Evolutionary conservation across 345 rosid genomes (phyloP), one percentile per base, ranked within the genome.

Genomic region (Arabidopsis arenosa): DNA sequence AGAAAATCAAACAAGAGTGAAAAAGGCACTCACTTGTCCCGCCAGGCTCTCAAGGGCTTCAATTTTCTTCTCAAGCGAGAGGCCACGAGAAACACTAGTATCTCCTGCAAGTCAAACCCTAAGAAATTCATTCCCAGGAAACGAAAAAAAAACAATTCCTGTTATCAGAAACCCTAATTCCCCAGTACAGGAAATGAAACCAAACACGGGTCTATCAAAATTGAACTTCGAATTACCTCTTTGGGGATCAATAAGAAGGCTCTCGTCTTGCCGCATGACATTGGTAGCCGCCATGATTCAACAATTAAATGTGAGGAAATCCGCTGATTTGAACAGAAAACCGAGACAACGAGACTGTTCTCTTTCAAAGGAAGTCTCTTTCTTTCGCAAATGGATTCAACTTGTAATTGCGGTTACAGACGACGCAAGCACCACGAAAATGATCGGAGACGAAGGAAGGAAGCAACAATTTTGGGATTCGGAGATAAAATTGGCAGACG

Each of bases 61-160:
- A 45, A 94, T 92, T 87, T 86, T 94, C 92, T 88, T 88, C 85
- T 94, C 98, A 54, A 92, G 81, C 35, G 95, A 89, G 53, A 86
- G 77, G 37, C 81, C 96, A 48, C 87, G 89, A 43, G 89, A 83
- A 66, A 73, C 86, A 7, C 43, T 83, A 77, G 61, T 64, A 64
- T 83, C 96, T 43, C 86, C 98, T 89, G 81, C 81, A 64, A 4
- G 21, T 56, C 9, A 60, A 68, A 52, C 36, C 39, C 56, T n/a
- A 36, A 47, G n/a, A 39, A 40, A 47, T 47, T 32, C 28, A 45
- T 36, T 44, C 21, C 60, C 54, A 47, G 23, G 12, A 47, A 37
- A 63, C 11, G 15, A 17, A 57, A 60, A 37, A 17, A 57, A 60
- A 60, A 37, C 10, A 51, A 39, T 14, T 41, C 14, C 30, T 28